A percentile compares a stretch with the other conserved stretches of the same genome.
Conservation (phyloP, 1,284 basidiomycete genomes). For the Cutaneotrichosporon sp. region DNA sequence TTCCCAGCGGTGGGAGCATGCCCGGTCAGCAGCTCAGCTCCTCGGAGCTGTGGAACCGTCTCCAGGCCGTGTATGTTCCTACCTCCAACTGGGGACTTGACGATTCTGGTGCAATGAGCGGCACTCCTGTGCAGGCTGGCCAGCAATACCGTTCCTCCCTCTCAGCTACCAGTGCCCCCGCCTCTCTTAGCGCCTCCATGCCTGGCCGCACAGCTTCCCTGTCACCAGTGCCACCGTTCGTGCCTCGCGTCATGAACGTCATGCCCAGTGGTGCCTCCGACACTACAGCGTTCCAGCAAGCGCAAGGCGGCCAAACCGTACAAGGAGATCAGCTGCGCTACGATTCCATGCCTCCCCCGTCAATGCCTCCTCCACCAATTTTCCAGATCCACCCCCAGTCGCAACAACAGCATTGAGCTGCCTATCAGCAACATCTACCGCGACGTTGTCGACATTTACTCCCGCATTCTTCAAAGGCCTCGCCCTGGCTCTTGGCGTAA, state of each 20-base stretch:
- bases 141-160: background rate
- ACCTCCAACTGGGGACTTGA: conserved; percentile 17
- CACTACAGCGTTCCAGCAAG: background rate
- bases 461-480: no score
- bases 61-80: conserved; percentile 44
- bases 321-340: no score
- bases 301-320: background rate
- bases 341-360: background rate
- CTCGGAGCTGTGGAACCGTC: conserved; percentile 35
- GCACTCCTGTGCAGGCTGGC: background rate
- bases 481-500: no score
- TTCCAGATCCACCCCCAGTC: background rate
- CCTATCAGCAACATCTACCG: no score
- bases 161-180: background rate
- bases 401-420: background rate
- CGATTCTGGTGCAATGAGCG: conserved; percentile 1
- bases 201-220: background rate
- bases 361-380: background rate
- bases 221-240: background rate
- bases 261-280: no score
- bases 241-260: background rate
- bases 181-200: background rate
- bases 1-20: no score
- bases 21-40: conserved; percentile 10
- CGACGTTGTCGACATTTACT: no score